Base-by-base conservation (phyloP, 164 flowering plant species). In the Chloranthus sessilifolius region DNA sequence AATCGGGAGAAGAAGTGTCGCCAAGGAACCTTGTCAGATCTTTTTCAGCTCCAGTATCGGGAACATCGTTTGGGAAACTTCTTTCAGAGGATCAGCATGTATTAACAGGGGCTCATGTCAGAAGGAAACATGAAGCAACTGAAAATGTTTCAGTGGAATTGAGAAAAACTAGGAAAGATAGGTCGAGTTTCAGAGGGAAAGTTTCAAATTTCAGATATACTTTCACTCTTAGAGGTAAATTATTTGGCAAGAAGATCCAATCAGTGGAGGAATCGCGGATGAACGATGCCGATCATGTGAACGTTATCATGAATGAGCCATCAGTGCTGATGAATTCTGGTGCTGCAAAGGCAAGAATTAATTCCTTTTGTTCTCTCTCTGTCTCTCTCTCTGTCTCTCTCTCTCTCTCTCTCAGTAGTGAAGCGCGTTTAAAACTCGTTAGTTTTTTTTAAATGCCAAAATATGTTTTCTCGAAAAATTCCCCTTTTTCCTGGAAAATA, bases 21-120 rank as follows among this genome's bases (percentile, higher is more conserved):
- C 86, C 97, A 30, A 80, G 88, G 63, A 86, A 73, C 59, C 97
- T 88, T 17, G 47, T 79, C 17, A 74, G 99, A 60, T 88, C 95
- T 43, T 68, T 86, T 67, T 92, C 99, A 9, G 95, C 99, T 6
- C 99, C 99, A 19, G 89, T 85, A 37, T 74, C 91, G 39, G 96
- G 91, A 63, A 78, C 83, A 47, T 84, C 99, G 37, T 83, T 88
- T 56, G 99, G 85, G 31, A 89, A 86, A 74, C 95, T 92, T 61
- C 92, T 92, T 58, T 73, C 83, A 20, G 95, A 88, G 64, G 99
- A 92, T 34, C 85, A 84, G 5, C 89, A 77, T 44, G 52, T 92
- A 55, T 33, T 80, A 55, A 79, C 91, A 19, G 97, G 94, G 37
- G 90, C 79, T 21, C 95, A 88, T 11, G 77, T 88, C 52, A 76